Evolutionary conservation across 1,139 yeast genomes (phyloP), one percentile per base, ranked within the genome.

Genomic region (Pichia terricola): DNA sequence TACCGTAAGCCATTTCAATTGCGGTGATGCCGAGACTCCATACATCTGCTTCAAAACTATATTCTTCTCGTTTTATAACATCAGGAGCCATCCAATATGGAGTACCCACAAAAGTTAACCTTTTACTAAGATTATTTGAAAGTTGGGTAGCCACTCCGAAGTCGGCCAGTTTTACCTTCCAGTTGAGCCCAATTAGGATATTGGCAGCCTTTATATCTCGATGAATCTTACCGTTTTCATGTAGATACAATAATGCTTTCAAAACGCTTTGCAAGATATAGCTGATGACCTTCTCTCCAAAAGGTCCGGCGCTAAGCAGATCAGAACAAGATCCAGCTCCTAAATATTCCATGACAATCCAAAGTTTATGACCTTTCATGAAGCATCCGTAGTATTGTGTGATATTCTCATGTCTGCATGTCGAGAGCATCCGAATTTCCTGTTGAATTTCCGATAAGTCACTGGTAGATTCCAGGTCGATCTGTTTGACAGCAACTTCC

Each of bases 1-100:
- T 83, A 0, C 95, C 94, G 26, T 70, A 73, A n/a, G 84, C 82
- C 50, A 87, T 66, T 58, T 87, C 96, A 49, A 81, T 83, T 1
- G 89, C 83, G 34, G 95, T 86, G 50, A 91, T 86, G 0, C 98
- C 99, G 45, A 94, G 66, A 1, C 96, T 87, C 98, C 98, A 94
- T 3, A 91, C 78, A 61, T 94, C 98, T 1, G 98, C 96, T 53
- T 84, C 76, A 58, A 74, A 84, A 51, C 86, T 79, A 61, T 94
- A 94, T 9, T 91, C 95, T 40, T 83, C 82, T 59, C 87, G 95
- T 55, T 79, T 67, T 38, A 91, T 83, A 2, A 91, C 95, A 57
- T 94, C 99, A 0, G 98, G 98, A 0, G 97, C 94, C 98, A 94
- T 94, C 94, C 97, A 91, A 61, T 89, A 91, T 1, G 99, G 98